Evolutionary conservation across 2,329 filamentous ascomycete genomes (phyloP), one percentile per base, ranked within the genome.

Genomic region (Ambrosiella cleistominuta): DNA sequence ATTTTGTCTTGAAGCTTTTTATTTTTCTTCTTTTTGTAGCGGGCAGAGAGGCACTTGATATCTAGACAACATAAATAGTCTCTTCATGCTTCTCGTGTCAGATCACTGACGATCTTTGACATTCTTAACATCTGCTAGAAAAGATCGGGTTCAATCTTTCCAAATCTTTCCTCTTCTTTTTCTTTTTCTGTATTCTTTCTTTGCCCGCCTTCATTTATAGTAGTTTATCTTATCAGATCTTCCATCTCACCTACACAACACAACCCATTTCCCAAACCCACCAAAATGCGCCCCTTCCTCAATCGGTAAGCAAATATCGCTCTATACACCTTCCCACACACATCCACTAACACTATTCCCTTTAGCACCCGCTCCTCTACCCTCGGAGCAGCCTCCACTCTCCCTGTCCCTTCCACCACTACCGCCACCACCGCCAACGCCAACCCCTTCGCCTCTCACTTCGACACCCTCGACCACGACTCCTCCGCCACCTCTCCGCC

Each of bases 401-500:
- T 11, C 44, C 44, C 44, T 11, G 9, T 17, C n/a, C n/a, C 44
- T 6, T 8, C 11, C 11, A 13, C 11, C n/a, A 47, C 44, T 15
- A 13, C n/a, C 11, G n/a, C n/a, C n/a, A 13, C 9, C 7, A 47
- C 8, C 15, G 6, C 15, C 17, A 42, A 44, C 8, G 7, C n/a
- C 17, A 40, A 60, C 17, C 54, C 54, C 12, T 57, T 57, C 44
- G 38, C 58, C 54, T 51, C 19, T 7, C 19, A 60, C 17, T 37
- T 57, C 15, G 54, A 60, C 58, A 17, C 39, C 35, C 7, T 35
- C 38, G 13, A 57, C 37, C 50, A 54, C 63, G 74, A 83, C 45
- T 82, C 82, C 54, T 90, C 91, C 57, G 65, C 82, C 45, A 51
- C 47, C 47, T 35, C 15, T 19, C 47, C 19, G 17, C 8, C 47